Base-by-base conservation (phyloP, 192 early-diverging fungal species). In the Coemansia sp. region DNA sequence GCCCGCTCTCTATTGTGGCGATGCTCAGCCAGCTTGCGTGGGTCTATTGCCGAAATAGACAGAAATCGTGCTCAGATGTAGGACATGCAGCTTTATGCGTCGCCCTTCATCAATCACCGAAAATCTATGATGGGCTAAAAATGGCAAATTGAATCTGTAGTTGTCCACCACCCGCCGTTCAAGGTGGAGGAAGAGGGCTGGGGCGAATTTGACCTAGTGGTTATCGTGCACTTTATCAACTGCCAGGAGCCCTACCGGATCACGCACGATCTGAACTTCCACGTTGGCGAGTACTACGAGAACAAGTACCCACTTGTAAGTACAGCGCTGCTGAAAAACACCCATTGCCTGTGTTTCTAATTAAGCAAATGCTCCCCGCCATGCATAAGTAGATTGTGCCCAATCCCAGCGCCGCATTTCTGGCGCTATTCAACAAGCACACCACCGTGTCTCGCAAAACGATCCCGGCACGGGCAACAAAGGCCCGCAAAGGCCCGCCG, bases 241-340 rank as follows among this genome's bases (percentile, higher is more conserved):
- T 53, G 60, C 38, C 16, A 50, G 1, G 70, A 66, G 26, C 53
- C 66, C 4, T 26, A 48, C 47, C 61, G 37, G 26, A 67, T 80
- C 19, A 28, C 57, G n/a, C 78, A 80, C 53, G 66, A 80, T 51
- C 78, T 80, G 37, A 80, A 66, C 52, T 80, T 80, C 33, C 70
- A 61, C 12, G 60, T 57, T 10, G 65, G 65, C 53, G 65, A 64
- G 53, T 47, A 42, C 1, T 68, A 74, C 41, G 33, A 39, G n/a
- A 60, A 68, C 39, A 36, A 40, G 30, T 68, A 74, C 28, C 42
- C 42, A 9, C 43, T 68, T 44, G 50, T 47, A 53, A 45, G 54
- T 56, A 7, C 6, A 3, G 0, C 16, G 20, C 30, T 37, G 45
- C 21, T 47, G 45, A 19, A n/a, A n/a, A n/a, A n/a, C n/a, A n/a